Conservation (phyloP, 2,329 filamentous ascomycete species). For the Colletotrichum sp. region DNA sequence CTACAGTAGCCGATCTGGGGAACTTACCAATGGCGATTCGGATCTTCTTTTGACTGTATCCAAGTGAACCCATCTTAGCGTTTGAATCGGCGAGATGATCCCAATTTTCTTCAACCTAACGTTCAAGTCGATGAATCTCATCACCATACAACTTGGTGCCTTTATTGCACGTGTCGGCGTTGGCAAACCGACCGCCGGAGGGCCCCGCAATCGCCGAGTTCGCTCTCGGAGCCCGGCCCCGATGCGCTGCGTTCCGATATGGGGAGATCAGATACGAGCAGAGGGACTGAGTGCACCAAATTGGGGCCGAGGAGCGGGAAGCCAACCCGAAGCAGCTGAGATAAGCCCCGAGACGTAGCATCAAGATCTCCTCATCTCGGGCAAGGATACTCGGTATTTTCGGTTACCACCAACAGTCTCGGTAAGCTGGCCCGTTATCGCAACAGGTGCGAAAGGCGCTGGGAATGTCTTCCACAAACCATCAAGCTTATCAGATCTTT, state of each 20-base stretch:
- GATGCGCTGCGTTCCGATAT: neutral
- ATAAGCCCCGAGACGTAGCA: neutral
- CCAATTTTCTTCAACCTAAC: fast-evolving
- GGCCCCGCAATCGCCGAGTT: neutral
- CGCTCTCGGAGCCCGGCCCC: neutral
- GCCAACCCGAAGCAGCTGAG: neutral
- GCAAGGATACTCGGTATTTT: neutral
- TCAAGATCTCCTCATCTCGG: neutral
- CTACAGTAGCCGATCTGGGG: neutral
- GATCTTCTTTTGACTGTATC: neutral
- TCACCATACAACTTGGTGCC: neutral
- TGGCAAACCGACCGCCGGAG: neutral
- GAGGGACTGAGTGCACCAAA: neutral
- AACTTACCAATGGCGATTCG: neutral
- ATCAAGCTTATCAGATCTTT: neutral
- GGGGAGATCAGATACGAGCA: neutral
- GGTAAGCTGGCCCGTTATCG: neutral
- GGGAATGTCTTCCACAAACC: neutral
- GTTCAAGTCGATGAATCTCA: neutral
- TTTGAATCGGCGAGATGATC: fast-evolving
- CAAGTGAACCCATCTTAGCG: neutral
- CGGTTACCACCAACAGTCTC: neutral
- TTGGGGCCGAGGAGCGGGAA: neutral
- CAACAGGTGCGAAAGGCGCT: neutral
- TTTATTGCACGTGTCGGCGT: neutral